Conservation (phyloP, 805 yeast species). For the Metschnikowia noctiluminum region DNA sequence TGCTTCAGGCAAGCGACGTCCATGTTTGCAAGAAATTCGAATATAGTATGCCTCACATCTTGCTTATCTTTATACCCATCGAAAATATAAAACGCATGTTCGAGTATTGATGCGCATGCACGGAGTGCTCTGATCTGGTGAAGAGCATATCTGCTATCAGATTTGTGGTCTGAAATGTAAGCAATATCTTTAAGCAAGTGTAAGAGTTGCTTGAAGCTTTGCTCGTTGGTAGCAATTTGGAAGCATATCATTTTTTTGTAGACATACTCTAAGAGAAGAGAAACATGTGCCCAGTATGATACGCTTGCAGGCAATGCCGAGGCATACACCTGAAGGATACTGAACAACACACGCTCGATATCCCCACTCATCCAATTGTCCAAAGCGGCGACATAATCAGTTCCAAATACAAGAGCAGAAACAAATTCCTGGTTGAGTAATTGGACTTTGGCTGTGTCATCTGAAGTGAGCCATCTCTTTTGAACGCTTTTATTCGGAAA, state of each 20-base stretch:
- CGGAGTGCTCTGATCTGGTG: conserved; percentile 6
- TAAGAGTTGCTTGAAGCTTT: conserved; percentile 24
- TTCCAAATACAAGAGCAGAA: conserved; percentile 19
- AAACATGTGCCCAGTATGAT: conserved; percentile 29
- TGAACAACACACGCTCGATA: conserved; percentile 23
- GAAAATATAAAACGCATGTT: conserved; percentile 20
- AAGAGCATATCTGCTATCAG: conserved; percentile 2
- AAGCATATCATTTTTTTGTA: conserved; percentile 15
- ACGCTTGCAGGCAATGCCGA: conserved; percentile 20
- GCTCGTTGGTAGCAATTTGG: conserved; percentile 20
- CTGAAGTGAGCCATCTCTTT: conserved; percentile 22
- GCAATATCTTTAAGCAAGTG: conserved; percentile 16
- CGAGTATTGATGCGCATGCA: conserved; percentile 15
- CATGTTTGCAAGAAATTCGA: conserved; percentile 5
- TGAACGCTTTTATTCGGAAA: conserved; percentile 23
- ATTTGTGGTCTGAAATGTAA: conserved; percentile 1
- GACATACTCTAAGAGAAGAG: conserved; percentile 23
- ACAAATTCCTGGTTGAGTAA: conserved; percentile 27
- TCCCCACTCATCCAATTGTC: conserved; percentile 22
- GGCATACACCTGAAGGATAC: conserved; percentile 29
- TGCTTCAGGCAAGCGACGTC: neutral
- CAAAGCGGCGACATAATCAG: conserved; percentile 19
- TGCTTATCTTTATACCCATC: conserved; percentile 35
- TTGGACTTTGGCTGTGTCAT: conserved; percentile 23
- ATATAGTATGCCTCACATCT: conserved; percentile 9